Evolutionary conservation across 352 stramenopile species (phyloP), one percentile per base, ranked within the genome.

Genomic region (Globisporangium parvum): DNA sequence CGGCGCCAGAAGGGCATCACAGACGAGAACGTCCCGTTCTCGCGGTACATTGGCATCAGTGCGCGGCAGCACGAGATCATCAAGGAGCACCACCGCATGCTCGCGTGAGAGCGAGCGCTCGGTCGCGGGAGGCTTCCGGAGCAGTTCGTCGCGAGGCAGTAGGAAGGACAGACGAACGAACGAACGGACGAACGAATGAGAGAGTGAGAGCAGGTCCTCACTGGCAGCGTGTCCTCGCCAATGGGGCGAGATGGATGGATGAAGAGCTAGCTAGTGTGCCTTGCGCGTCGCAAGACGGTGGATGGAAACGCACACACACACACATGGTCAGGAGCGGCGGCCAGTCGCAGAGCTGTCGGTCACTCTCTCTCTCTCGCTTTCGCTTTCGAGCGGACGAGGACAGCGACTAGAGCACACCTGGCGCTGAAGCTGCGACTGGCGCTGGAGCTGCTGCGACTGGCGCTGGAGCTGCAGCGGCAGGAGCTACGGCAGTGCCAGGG

Each of bases 41-140:
- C 79, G 18, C 55, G 79, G 35, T 89, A 87, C 65, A 89, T 89
- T n/a, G 79, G 79, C 33, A 87, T 89, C 49, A 89, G 73, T 51
- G 76, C 73, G 11, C 70, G 71, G 10, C 79, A 89, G 55, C 77
- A 85, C 46, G 77, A 85, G 46, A 83, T 89, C 53, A 87, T 89
- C 55, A 87, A 85, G 55, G 75, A 89, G 63, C 77, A 87, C 44
- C 77, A 89, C 53, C 77, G 75, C 18, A 73, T 88, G 50, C 67
- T 88, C n/a, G 75, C 73, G n/a, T 85, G 62, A 59, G 23, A 8
- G 10, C 12, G n/a, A 17, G 2, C 35, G 26, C 26, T 31, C 26
- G 26, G 3, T 31, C 26, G 26, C 26, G 3, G 26, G 3, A 31
- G 26, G 26, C 26, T 2, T 31, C 26, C 1, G 6, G 26, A 6